Conservation (phyloP, 2,329 filamentous ascomycete genomes). For the Botrytis elliptica region DNA sequence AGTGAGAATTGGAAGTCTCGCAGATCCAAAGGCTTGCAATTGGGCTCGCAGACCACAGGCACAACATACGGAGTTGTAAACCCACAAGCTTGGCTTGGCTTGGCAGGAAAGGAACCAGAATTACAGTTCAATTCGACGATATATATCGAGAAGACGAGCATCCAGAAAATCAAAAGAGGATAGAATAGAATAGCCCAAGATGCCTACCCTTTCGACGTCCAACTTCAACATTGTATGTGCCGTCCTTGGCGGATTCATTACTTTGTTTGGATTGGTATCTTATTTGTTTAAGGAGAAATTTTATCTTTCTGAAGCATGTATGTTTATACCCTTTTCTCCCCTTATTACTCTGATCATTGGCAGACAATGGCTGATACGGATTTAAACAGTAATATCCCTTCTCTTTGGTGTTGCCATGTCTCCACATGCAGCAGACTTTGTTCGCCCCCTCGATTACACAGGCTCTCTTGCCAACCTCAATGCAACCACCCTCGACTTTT, state of each 20-base stretch:
- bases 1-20: background rate
- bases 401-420: slow-evolving; percentile 77
- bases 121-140: background rate
- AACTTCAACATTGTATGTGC: slow-evolving; percentile 58
- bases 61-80: background rate
- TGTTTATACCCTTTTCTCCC: slow-evolving; percentile 37
- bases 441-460: slow-evolving; percentile 75
- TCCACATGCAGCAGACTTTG: slow-evolving; percentile 72
- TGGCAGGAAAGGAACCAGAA: background rate
- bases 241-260: slow-evolving; percentile 81
- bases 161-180: background rate
- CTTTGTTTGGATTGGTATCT: slow-evolving; percentile 85
- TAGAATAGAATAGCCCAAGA: slow-evolving; percentile 37
- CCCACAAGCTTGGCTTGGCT: background rate
- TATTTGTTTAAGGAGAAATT: slow-evolving; percentile 87
- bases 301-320: slow-evolving; percentile 87
- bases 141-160: background rate
- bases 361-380: background rate
- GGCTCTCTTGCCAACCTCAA: slow-evolving; percentile 59
- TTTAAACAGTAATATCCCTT: slow-evolving; percentile 74
- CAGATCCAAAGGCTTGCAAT: background rate
- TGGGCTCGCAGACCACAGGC: background rate
- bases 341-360: background rate
- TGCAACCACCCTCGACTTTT: slow-evolving; percentile 77
- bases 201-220: slow-evolving; percentile 50